Conservation (phyloP, 129 eudicot species). For the Dittrichia graveolens region DNA sequence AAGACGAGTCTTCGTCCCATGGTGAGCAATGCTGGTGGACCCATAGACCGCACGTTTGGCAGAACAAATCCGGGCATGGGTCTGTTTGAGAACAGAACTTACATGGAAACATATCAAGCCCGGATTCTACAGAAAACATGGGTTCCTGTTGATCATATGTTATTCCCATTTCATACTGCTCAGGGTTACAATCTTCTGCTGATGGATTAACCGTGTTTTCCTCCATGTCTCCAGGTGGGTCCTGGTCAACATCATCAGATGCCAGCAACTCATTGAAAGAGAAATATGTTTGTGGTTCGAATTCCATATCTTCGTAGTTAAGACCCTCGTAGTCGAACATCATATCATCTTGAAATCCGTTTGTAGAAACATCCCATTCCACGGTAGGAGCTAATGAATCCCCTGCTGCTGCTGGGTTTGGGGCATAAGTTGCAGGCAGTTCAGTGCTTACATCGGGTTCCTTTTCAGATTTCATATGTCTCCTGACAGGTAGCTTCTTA, state of each 20-base stretch:
- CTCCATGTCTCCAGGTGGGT: slow-evolving; percentile 27
- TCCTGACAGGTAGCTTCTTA: slow-evolving; percentile 73
- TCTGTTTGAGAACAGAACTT: slow-evolving; percentile 52
- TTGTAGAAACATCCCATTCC: slow-evolving; percentile 64
- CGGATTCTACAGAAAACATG: slow-evolving; percentile 38
- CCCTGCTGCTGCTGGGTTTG: slow-evolving; percentile 30
- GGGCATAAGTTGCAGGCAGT: slow-evolving; percentile 29
- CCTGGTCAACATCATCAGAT: slow-evolving; percentile 51
- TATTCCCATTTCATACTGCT: slow-evolving; percentile 44
- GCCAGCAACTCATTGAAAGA: slow-evolving; percentile 85
- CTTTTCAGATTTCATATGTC: slow-evolving; percentile 53
- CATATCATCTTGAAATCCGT: slow-evolving; percentile 54
- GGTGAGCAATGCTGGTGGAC: slow-evolving; percentile 87
- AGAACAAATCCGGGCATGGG: slow-evolving; percentile 71
- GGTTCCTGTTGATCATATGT: slow-evolving; percentile 50
- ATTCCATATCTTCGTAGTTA: slow-evolving; percentile 66
- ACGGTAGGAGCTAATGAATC: slow-evolving; percentile 42
- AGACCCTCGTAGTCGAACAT: slow-evolving; percentile 58
- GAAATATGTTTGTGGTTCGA: slow-evolving; percentile 94
- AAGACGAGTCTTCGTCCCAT: slow-evolving; percentile 56
- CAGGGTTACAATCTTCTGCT: slow-evolving; percentile 35
- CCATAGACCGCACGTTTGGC: slow-evolving; percentile 65
- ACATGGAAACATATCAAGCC: slow-evolving; percentile 42
- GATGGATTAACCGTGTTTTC: slow-evolving; percentile 35
- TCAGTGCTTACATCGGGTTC: slow-evolving; percentile 36